Evolutionary conservation across 2,329 filamentous ascomycete genomes (phyloP), one percentile per base, ranked within the genome.

Genomic region (Aureobasidium pullulans): DNA sequence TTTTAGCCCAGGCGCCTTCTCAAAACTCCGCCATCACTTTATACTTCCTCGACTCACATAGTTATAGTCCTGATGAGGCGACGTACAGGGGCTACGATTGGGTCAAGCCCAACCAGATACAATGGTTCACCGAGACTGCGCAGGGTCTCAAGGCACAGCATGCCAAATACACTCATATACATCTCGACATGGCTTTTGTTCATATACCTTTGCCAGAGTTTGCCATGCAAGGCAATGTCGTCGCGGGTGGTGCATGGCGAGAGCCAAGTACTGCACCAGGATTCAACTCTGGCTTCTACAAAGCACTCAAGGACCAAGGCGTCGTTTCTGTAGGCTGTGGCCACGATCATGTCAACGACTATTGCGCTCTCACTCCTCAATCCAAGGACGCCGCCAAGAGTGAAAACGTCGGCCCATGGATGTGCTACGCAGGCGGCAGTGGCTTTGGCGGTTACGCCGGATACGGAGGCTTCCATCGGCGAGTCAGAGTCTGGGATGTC

Each of bases 301-400:
- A 96, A 69, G 93, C 90, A 2, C 80, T 99, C 8, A 84, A 95
- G 8, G 87, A 95, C 66, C 84, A 96, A 72, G 89, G 89, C 36
- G 81, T 99, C 36, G 81, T 91, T 60, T 87, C 94, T 76, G 89
- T 96, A 63, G 93, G 89, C 67, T 95, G 90, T 69, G 93, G 93
- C 70, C 93, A 97, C 71, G 94, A 99, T 69, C 94, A 99, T 70
- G 93, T 88, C 64, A 99, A 99, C 70, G 94, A 99, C 69, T 97
- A 96, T 72, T 99, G 94, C 72, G 86, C 89, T 63, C 80, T 96
- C 1, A 70, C 72, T 34, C 67, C 67, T 7, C 44, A 56, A 15
- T 34, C 58, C 10, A 48, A 42, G 8, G 53, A 44, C 23, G 28
- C 54, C 31, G 71, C 71, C 50, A 66, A 70, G 8, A 85, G 81